Conservation (phyloP, 352 stramenopile genomes). For the Plasmopara viticola region DNA sequence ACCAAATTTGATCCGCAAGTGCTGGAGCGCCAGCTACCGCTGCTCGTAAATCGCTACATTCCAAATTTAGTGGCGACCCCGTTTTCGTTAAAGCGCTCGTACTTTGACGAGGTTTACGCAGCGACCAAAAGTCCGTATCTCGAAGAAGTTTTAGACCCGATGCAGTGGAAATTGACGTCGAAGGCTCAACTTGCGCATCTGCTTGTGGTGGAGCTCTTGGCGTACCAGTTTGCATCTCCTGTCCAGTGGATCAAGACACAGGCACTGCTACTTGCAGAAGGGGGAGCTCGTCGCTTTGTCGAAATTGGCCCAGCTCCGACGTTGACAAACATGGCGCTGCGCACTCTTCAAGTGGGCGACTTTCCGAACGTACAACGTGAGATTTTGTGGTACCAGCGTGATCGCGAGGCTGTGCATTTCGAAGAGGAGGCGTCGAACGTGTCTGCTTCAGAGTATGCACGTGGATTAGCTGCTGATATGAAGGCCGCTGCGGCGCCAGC, state of each 20-base stretch:
- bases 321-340: slow-evolving; percentile 79
- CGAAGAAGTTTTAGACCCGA: slow-evolving; percentile 52
- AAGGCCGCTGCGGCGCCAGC: slow-evolving; percentile 36
- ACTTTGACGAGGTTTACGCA: slow-evolving; percentile 68
- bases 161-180: slow-evolving; percentile 65
- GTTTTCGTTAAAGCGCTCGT: slow-evolving; percentile 70
- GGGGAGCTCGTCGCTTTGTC: slow-evolving; percentile 61
- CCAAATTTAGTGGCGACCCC: slow-evolving; percentile 79
- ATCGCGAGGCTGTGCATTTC: slow-evolving; percentile 77
- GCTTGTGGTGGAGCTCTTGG: slow-evolving; percentile 80
- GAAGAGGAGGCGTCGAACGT: slow-evolving; percentile 56
- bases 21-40: slow-evolving; percentile 56
- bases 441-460: slow-evolving; percentile 61
- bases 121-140: slow-evolving; percentile 69
- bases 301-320: slow-evolving; percentile 81
- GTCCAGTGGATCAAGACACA: slow-evolving; percentile 89
- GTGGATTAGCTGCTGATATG: slow-evolving; percentile 16
- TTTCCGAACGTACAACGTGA: slow-evolving; percentile 49
- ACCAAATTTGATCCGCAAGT: slow-evolving; percentile 67
- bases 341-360: slow-evolving; percentile 65
- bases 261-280: slow-evolving; percentile 56
- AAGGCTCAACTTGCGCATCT: slow-evolving; percentile 64
- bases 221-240: slow-evolving; percentile 85
- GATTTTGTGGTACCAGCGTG: slow-evolving; percentile 81
- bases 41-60: slow-evolving; percentile 78